These are phyloP conservation scores for Allantophomopsis cytisporea DNA, from an alignment of 2,329 filamentous ascomycete genomes.

Conservation along the genomic window DNA sequence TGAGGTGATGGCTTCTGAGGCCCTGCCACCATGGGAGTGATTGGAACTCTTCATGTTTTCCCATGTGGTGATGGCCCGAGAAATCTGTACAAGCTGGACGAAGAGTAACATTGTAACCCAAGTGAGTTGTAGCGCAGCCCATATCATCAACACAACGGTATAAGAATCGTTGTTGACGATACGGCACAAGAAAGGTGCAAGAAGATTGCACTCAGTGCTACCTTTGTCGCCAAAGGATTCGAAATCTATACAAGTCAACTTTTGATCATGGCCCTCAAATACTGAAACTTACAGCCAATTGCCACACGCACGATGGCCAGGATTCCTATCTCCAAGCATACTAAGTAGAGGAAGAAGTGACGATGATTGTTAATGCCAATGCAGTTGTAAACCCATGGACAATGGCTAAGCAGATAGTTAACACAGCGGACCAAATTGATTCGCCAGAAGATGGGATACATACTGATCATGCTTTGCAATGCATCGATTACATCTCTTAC, in stretches of 20 bases:
- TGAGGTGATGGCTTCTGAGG: conserved; percentile 48
- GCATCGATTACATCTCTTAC: conserved; percentile 78
- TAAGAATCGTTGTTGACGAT: conserved; percentile 72
- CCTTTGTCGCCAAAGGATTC: conserved; percentile 37
- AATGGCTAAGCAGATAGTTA: conserved; percentile 49
- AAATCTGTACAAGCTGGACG: conserved; percentile 86
- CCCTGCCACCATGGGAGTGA: conserved; percentile 36
- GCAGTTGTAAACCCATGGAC: conserved; percentile 96
- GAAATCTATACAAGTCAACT: conserved; percentile 40
- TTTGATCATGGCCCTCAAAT: neutral
- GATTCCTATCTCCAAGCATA: conserved; percentile 65
- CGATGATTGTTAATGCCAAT: conserved; percentile 92
- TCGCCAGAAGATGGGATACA: conserved; percentile 23
- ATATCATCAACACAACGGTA: conserved; percentile 65
- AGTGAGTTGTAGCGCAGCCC: conserved; percentile 72
- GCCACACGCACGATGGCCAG: conserved; percentile 57
- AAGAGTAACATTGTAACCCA: conserved; percentile 97
- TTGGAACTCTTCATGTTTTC: conserved; percentile 86
- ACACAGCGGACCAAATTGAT: conserved; percentile 2
- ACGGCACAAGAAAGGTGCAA: conserved; percentile 63
- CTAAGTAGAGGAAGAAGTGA: conserved; percentile 85
- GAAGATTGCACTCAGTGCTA: conserved; percentile 53
- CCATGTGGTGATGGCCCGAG: conserved; percentile 86
- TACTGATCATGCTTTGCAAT: conserved; percentile 96
- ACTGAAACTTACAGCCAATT: conserved; percentile 48